A percentile compares a stretch with the other conserved stretches of the same genome.
Conservation (phyloP, 768 basidiomycete species). For the Tricholoma sp. region DNA sequence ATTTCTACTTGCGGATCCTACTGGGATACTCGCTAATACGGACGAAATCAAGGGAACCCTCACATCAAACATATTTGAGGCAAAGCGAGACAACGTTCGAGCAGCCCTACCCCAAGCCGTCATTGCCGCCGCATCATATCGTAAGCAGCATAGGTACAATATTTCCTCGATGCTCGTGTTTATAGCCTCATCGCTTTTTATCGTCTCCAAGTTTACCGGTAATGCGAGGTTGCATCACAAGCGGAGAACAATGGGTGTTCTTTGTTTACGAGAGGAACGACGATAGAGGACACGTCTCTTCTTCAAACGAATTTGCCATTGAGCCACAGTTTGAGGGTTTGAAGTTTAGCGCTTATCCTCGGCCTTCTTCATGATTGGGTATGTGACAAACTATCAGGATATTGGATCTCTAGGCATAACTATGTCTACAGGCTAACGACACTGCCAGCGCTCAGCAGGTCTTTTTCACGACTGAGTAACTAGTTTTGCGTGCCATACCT, state of each 20-base stretch:
- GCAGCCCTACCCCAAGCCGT: conserved; percentile 10
- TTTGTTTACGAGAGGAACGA: conserved; percentile 7
- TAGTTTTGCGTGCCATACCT: background rate
- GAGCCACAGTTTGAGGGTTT: conserved; percentile 6
- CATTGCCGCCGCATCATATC: conserved; percentile 12
- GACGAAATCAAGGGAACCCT: conserved; percentile 7
- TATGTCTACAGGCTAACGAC: background rate
- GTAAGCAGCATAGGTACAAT: conserved; percentile 5
- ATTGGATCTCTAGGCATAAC: background rate
- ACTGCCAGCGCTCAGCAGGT: background rate
- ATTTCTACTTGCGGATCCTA: conserved; percentile 9
- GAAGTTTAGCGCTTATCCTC: conserved; percentile 7
- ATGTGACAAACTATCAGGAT: conserved; percentile 1
- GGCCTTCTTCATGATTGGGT: conserved; percentile 11
- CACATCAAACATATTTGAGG: conserved; percentile 14
- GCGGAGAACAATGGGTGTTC: conserved; percentile 13
- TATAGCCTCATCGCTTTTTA: background rate
- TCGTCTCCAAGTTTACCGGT: conserved; percentile 4
- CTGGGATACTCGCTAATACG: conserved; percentile 5
- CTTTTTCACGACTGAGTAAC: background rate
- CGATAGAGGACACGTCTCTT: background rate
- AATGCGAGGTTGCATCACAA: conserved; percentile 10
- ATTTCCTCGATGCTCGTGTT: background rate
- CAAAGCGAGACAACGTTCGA: conserved; percentile 13
- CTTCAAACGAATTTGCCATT: conserved; percentile 5